Evolutionary conservation across 371 early-diverging fungal species (phyloP).

Genomic region (Chytridium lagenaria): DNA sequence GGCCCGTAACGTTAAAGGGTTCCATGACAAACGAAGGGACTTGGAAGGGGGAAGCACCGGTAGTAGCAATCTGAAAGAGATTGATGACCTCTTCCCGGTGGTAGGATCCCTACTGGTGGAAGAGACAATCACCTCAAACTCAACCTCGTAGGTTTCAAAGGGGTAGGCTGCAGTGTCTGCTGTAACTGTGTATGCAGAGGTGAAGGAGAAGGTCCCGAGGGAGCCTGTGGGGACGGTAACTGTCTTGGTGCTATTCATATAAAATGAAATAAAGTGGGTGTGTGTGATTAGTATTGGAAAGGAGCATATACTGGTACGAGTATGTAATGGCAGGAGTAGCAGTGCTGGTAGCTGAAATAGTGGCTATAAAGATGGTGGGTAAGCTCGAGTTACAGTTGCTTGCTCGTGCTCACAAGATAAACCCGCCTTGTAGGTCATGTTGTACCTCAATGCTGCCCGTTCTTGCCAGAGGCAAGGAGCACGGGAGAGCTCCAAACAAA

Average conservation of each 20-base stretch:
- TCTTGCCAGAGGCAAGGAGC: too few species aligned
- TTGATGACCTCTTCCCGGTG: not conserved
- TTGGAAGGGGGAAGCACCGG: not conserved
- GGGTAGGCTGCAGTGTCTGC: not conserved
- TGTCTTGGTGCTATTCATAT: conserved; percentile 11
- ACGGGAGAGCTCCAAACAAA: too few species aligned
- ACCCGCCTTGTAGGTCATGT: too few species aligned
- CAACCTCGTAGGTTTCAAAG: not conserved
- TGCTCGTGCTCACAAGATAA: not conserved
- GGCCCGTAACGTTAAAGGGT: too few species aligned
- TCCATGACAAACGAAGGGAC: too few species aligned
- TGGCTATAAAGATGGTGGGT: too few species aligned
- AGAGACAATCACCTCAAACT: not conserved
- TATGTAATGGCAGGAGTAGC: too few species aligned
- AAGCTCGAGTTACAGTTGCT: not conserved
- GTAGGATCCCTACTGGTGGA: not conserved
- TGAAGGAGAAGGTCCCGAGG: not conserved
- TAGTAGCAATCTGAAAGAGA: not conserved
- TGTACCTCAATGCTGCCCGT: too few species aligned
- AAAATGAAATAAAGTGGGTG: too few species aligned
- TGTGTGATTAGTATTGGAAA: too few species aligned
- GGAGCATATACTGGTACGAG: too few species aligned
- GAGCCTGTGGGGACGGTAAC: not conserved
- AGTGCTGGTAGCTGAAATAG: too few species aligned
- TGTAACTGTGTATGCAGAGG: not conserved